phyloP scores from a whole-genome alignment of 306 rosid species.

The Dicorynia guianensis region DNA sequence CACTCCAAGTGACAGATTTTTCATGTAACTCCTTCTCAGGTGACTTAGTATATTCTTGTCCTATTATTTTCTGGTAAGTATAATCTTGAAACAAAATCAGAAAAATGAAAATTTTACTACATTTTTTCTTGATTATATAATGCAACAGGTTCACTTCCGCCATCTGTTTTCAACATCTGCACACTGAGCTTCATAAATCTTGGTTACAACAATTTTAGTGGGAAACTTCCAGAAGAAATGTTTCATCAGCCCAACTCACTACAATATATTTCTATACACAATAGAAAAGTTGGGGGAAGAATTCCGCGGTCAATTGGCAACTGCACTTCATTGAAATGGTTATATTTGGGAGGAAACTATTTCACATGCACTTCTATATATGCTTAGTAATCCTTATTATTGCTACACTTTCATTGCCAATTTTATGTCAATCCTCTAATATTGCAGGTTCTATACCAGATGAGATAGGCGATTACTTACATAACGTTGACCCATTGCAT shows the following conservation, averaged over 20 bases:
- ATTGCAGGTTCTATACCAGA: slow-evolving; percentile 47
- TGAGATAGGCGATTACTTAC: slow-evolving; percentile 27
- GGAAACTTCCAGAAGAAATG: slow-evolving; percentile 39
- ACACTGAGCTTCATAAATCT: slow-evolving; percentile 20
- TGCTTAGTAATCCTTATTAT: too few relatives aligned
- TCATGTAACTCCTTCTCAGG: slow-evolving; percentile 26
- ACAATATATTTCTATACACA: slow-evolving; percentile 2
- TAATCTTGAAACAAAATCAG: too few relatives aligned
- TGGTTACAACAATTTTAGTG: slow-evolving; percentile 23
- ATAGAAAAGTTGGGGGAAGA: slow-evolving; percentile 33
- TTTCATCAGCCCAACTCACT: slow-evolving; percentile 2
- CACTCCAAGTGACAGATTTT: slow-evolving; percentile 5
- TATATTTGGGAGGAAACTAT: slow-evolving; percentile 13
- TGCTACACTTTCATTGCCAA: too few relatives aligned
- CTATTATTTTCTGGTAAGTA: too few relatives aligned
- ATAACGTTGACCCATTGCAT: not conserved
- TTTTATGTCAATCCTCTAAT: not conserved
- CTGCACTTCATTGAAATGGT: slow-evolving; percentile 27
- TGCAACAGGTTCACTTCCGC: slow-evolving; percentile 27
- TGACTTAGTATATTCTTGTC: not conserved
- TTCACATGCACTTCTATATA: slow-evolving; percentile 17
- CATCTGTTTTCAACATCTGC: slow-evolving; percentile 36
- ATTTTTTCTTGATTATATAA: too few relatives aligned
- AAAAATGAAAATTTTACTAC: too few relatives aligned
- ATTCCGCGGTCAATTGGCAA: slow-evolving; percentile 39